Evolutionary conservation across 2,329 filamentous ascomycete species (phyloP).

Genomic region (Diatrype stigma): DNA sequence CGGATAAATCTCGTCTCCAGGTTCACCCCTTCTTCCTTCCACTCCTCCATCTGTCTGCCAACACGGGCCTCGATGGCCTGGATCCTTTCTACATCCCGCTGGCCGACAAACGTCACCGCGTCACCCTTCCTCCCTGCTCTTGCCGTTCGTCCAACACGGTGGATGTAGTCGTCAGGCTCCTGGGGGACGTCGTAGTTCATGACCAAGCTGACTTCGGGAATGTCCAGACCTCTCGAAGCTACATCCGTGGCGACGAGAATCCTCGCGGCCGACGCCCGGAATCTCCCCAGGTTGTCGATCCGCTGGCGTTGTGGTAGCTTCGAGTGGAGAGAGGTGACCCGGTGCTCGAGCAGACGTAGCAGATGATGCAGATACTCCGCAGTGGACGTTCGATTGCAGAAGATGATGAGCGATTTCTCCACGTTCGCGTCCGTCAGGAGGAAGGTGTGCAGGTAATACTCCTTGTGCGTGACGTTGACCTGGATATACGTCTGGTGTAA

Average conservation of each 20-base stretch:
- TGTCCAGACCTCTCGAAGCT: constrained; percentile 89
- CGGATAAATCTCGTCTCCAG: constrained; percentile 84
- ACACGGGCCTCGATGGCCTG: constrained; percentile 84
- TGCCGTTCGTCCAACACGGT: constrained; percentile 91
- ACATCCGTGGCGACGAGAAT: constrained; percentile 95
- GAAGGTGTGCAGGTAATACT: constrained; percentile 90
- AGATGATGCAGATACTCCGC: constrained; percentile 87
- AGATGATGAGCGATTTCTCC: constrained; percentile 79
- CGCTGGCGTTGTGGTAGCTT: constrained; percentile 80
- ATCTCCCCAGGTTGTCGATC: constrained; percentile 82
- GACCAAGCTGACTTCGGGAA: constrained; percentile 84
- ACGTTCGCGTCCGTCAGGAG: constrained; percentile 74
- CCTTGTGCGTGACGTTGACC: constrained; percentile 85
- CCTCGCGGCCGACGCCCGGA: constrained; percentile 82
- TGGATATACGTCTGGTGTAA: constrained; percentile 82
- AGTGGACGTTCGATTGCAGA: constrained; percentile 87
- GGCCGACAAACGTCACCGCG: constrained; percentile 83
- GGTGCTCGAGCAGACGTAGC: constrained; percentile 78
- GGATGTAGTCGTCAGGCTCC: constrained; percentile 97
- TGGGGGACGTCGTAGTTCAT: constrained; percentile 94
- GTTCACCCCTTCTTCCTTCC: constrained; percentile 87
- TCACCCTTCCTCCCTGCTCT: constrained; percentile 82
- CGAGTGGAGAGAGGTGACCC: constrained; percentile 88
- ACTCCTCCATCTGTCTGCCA: constrained; percentile 74
- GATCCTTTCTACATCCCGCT: constrained; percentile 88